Evolutionary conservation across 495 filamentous ascomycete species (phyloP), one percentile per base, ranked within the genome.

Genomic region (Annulohypoxylon nitens): DNA sequence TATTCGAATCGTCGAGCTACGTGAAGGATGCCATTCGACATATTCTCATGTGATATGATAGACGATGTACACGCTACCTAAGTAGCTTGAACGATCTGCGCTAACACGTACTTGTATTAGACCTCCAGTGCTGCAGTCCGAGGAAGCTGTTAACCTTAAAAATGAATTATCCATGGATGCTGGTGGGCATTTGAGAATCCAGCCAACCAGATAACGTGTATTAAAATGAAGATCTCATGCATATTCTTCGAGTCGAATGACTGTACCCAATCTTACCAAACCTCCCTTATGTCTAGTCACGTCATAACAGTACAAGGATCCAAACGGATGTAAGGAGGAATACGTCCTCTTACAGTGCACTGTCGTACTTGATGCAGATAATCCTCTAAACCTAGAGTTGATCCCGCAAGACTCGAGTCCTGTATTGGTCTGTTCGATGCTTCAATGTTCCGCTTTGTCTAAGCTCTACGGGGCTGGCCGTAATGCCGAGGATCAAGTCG

Each of bases 281-380:
- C 65, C 26, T 66, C 36, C 30, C 43, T 48, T 23, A 69, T 69
- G 65, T 41, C 61, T 60, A 50, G 60, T 69, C 65, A 74, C 71
- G 71, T 74, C 71, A 74, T 74, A 61, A 26, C 16, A 14, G 55
- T 26, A 67, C 69, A 63, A 53, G 69, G 63, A 41, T 64, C 20
- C 41, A 30, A 41, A 63, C 43, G 69, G 63, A 41, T 64, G 14
- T 36, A 41, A 14, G 33, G 50, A 51, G n/a, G 63, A 59, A n/a
- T 36, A 50, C 48, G 37, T 61, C 48, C 48, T 57, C 39, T 55
- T 45, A 50, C 33, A 62, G 45, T 30, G 36, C 30, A 63, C 23
- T 65, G 47, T 36, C 33, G 37, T 66, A 53, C 58, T 25, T 53
- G 23, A 63, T 70, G 61, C 57, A 60, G 37, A 47, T 37, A 61